These are phyloP conservation scores for Neurospora sp. DNA, from an alignment of 495 filamentous ascomycete species.

Conservation along the genomic window DNA sequence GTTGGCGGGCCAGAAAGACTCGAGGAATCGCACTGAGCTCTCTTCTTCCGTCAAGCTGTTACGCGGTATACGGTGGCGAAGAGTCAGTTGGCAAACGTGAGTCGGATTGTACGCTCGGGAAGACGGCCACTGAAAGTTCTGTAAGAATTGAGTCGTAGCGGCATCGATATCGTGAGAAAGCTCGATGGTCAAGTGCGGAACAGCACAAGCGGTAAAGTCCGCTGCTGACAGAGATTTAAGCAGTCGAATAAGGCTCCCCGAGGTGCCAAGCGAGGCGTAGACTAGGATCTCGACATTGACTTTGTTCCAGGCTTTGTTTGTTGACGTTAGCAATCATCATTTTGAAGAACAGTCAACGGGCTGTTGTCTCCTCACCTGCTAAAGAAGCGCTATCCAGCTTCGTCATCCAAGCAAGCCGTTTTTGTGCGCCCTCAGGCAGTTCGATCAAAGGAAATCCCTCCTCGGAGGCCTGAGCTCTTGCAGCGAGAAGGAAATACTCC, in stretches of 20 bases:
- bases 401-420: conserved; percentile 64
- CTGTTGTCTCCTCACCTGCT: conserved; percentile 36
- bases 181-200: conserved; percentile 69
- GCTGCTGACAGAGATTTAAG: conserved; percentile 61
- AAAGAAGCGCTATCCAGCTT: conserved; percentile 63
- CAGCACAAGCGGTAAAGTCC: conserved; percentile 55
- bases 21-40: conserved; percentile 59
- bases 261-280: conserved; percentile 54
- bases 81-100: conserved; percentile 41
- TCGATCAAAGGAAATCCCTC: conserved; percentile 49
- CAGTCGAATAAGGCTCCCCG: conserved; percentile 62
- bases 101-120: conserved; percentile 24
- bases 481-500: conserved; percentile 41
- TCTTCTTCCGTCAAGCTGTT: conserved; percentile 46
- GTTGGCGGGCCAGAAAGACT: conserved; percentile 69
- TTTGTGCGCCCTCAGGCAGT: conserved; percentile 48
- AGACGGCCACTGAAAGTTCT: conserved; percentile 55
- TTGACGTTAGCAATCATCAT: conserved; percentile 1
- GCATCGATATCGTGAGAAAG: conserved; percentile 57
- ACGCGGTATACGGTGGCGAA: conserved; percentile 60
- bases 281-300: conserved; percentile 66
- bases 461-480: conserved; percentile 35
- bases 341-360: conserved; percentile 1
- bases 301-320: conserved; percentile 57
- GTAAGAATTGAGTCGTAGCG: conserved; percentile 48